Base-by-base conservation (phyloP, 805 yeast genomes). In the Huiozyma sinensis region DNA sequence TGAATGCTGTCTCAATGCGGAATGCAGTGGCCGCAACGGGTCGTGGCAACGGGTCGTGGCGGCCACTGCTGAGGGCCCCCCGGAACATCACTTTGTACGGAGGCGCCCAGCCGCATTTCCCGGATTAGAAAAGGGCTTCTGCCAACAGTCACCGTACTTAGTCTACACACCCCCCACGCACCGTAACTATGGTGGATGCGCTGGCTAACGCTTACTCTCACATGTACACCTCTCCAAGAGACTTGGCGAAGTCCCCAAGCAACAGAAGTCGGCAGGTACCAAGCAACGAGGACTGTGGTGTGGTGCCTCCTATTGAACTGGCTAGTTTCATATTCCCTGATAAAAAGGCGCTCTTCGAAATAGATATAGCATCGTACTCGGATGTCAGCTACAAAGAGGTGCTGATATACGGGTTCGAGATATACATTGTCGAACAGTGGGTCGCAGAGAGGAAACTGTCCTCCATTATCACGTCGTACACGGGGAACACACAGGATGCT, bases 391-490 rank as follows among this genome's bases (percentile, higher is more conserved):
- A 72, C 31, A 74, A 73, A 38, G 71, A 70, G 43, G 61, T 79
- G 6, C 65, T 63, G 7, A 68, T 82, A 17, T 53, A 68, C 1
- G 97, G 98, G 2, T 88, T 83, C 57, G 97, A 92, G 62, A 74
- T 84, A 10, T 92, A 92, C 58, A 68, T 92, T 33, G 95, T 90
- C 9, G 97, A 92, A 60, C 97, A 90, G 60, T 92, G 98, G 98
- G 81, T 84, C 2, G 70, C 82, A 29, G 81, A 79, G 47, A 69
- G 98, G 36, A 70, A 74, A 39, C 65, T 77, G n/a, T 79, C 85
- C 29, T 72, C 83, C 1, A 71, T 83, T 5, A 80, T 90, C n/a
- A 77, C 92, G 1, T 77, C 90, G 0, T 92, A 74, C 59, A 92
- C 98, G 0, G 98, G 98, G 3, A 84, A 87, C 56, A 57, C 75